A percentile compares a stretch with the other conserved stretches of the same genome.
phyloP scores from a whole-genome alignment of 2,329 filamentous ascomycete genomes.

The Xenoacremonium recifei region DNA sequence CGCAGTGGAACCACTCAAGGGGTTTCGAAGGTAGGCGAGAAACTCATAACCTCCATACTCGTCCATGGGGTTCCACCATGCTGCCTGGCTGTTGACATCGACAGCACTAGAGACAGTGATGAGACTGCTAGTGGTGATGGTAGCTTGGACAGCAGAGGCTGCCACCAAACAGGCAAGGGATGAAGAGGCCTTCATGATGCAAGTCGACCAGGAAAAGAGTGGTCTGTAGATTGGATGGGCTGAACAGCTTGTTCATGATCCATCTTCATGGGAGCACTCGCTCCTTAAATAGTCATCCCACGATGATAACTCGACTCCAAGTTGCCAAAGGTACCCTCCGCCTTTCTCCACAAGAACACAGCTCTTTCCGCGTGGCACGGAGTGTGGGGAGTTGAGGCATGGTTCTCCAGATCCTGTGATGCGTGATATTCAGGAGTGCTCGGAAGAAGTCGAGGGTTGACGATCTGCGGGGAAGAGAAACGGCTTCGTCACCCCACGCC shows the following conservation, averaged over 20 bases:
- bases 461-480: too few species aligned
- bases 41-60: conserved; percentile 22
- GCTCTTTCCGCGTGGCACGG: conserved; percentile 5
- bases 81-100: conserved; percentile 21
- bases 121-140: conserved; percentile 10
- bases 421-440: too few species aligned
- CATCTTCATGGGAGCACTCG: neutral
- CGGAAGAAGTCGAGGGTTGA: too few species aligned
- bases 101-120: conserved; percentile 16
- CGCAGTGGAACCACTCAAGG: conserved; percentile 14
- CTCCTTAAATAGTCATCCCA: conserved; percentile 2
- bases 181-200: conserved; percentile 5
- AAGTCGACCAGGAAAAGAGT: neutral
- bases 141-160: conserved; percentile 7
- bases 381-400: conserved; percentile 5
- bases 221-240: neutral
- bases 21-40: conserved; percentile 23
- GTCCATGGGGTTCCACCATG: conserved; percentile 25
- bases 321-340: neutral
- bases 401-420: neutral
- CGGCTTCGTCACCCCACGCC: too few species aligned
- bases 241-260: neutral
- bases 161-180: conserved; percentile 7
- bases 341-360: conserved; percentile 3
- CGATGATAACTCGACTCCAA: neutral